Conservation (phyloP, 305 asterid genomes). For the Fraxinus sp. region DNA sequence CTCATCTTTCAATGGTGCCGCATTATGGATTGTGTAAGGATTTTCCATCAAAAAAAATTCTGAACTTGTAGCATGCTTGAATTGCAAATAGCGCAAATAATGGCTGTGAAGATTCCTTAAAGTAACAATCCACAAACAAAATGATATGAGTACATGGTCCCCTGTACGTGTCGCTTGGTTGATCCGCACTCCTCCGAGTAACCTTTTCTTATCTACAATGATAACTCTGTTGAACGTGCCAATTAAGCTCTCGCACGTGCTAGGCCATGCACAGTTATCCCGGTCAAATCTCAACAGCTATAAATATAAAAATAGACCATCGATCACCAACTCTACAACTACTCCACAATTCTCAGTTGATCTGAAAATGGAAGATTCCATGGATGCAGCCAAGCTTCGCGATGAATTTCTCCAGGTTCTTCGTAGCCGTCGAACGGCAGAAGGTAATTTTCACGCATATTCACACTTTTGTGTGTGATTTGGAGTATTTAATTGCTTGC, state of each 20-base stretch:
- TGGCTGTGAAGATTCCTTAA: too few relatives aligned
- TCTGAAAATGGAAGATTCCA: conserved; percentile 40
- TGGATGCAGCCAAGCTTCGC: conserved; percentile 48
- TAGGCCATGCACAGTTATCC: conserved; percentile 20
- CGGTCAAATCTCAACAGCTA: conserved; percentile 10
- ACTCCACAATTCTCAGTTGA: conserved; percentile 25
- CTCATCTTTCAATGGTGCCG: too few relatives aligned
- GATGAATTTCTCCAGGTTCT: conserved; percentile 60
- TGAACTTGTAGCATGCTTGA: too few relatives aligned
- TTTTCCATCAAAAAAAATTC: too few relatives aligned
- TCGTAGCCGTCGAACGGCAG: conserved; percentile 58
- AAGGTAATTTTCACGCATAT: conserved; percentile 41
- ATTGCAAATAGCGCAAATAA: too few relatives aligned
- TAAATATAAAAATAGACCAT: conserved; percentile 13
- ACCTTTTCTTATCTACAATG: conserved; percentile 8
- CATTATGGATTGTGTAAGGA: too few relatives aligned
- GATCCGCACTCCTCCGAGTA: not conserved
- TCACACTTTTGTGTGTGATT: not conserved
- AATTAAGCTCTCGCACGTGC: conserved; percentile 30
- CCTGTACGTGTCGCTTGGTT: too few relatives aligned
- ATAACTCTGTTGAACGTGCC: conserved; percentile 29
- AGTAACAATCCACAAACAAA: too few relatives aligned
- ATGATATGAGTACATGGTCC: too few relatives aligned
- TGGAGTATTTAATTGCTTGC: not conserved
- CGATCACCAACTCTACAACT: conserved; percentile 19